Base-by-base conservation (phyloP, 768 basidiomycete species). In the Steccherinum ochraceum region DNA sequence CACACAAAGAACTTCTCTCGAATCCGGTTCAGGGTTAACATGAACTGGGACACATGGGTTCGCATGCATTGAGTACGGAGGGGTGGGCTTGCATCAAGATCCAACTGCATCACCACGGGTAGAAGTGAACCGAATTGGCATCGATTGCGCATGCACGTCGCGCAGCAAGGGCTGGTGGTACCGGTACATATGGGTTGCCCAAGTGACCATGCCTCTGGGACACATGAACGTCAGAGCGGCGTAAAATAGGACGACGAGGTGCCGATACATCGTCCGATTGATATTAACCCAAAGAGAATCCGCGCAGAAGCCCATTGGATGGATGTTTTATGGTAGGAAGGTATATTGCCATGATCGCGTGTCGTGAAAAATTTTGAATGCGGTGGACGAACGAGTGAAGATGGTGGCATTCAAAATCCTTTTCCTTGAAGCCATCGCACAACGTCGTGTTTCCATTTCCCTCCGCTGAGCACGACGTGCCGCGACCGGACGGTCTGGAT, bases 331-430 rank as follows among this genome's bases (percentile, higher is more conserved):
- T 24, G 13, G 16, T 40, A 13, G 12, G 24, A 47, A n/a, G 2
- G 20, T 24, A 24, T 13, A 26, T 35, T 35, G 16, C 30, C 30
- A 35, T 7, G 16, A 35, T 7, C 7, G 16, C 30, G 30, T 16
- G 30, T 16, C n/a, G n/a, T n/a, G n/a, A n/a, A n/a, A n/a, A n/a
- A n/a, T n/a, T n/a, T n/a, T n/a, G n/a, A n/a, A n/a, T n/a, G n/a
- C n/a, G n/a, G n/a, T n/a, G n/a, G n/a, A n/a, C n/a, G n/a, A n/a
- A n/a, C n/a, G n/a, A n/a, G n/a, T n/a, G n/a, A n/a, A n/a, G n/a
- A n/a, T n/a, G n/a, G n/a, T n/a, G n/a, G 7, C 5, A 48, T 30
- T 66, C 55, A 89, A 65, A 89, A 89, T 12, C 88, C 88, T 59
- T 74, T 80, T 51, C 64, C 62, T 61, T 69, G 70, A 58, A 90